Conservation (phyloP, 176 grass and related monocot species). For the Avena insularis region DNA sequence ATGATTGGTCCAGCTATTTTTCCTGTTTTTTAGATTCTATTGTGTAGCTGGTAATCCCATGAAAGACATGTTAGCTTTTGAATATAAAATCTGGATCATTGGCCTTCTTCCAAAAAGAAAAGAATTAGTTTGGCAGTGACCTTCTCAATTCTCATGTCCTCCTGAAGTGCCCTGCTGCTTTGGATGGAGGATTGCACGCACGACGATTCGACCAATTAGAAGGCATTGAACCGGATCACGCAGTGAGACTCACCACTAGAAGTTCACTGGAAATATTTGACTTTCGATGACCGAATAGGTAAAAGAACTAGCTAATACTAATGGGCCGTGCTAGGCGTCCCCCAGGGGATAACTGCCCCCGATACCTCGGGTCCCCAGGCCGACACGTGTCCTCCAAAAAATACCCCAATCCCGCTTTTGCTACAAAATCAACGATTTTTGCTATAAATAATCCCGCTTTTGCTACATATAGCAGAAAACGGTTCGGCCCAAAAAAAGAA, state of each 20-base stretch:
- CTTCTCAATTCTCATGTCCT: neutral
- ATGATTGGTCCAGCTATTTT: neutral
- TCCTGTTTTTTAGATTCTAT: neutral
- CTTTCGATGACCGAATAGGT: neutral
- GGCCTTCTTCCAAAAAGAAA: neutral
- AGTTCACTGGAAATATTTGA: neutral
- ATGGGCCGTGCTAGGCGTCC: too few relatives aligned
- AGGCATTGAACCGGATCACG: too few relatives aligned
- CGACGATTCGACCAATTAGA: too few relatives aligned
- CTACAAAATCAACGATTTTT: too few relatives aligned
- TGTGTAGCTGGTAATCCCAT: neutral
- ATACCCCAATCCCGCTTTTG: too few relatives aligned
- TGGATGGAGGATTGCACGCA: neutral
- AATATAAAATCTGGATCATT: neutral
- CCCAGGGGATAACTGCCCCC: too few relatives aligned
- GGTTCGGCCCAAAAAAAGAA: too few relatives aligned
- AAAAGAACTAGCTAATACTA: neutral
- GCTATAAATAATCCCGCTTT: too few relatives aligned
- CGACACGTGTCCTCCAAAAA: too few relatives aligned
- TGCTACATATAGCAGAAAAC: too few relatives aligned
- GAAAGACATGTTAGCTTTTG: neutral
- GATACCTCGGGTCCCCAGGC: too few relatives aligned
- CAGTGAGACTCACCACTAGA: neutral
- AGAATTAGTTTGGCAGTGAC: too few relatives aligned
- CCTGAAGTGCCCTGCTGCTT: neutral